Percentiles rank a stretch among this genome's conserved stretches.
Evolutionary conservation across 1,139 yeast genomes (phyloP).

Genomic region (Hansenula sp.): DNA sequence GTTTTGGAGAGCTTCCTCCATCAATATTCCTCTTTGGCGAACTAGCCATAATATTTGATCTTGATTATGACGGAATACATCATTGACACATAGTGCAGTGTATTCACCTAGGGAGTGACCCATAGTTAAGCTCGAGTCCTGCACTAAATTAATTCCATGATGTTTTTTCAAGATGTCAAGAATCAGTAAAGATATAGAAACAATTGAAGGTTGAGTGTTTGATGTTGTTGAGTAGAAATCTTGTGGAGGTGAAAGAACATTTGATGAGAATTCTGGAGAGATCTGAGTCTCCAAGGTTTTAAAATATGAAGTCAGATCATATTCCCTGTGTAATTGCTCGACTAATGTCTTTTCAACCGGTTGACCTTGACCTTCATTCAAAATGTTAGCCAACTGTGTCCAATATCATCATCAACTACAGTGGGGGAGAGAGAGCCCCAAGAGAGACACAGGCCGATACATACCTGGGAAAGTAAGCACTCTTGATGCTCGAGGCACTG

Average conservation of each 20-base stretch:
- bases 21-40: conserved; percentile 36
- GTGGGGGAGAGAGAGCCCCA: background rate
- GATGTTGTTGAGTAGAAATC: conserved; percentile 26
- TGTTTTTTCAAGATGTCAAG: conserved; percentile 25
- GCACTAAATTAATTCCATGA: conserved; percentile 25
- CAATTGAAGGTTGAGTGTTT: conserved; percentile 49
- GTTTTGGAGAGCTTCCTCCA: conserved; percentile 31
- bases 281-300: background rate
- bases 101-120: conserved; percentile 65
- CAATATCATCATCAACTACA: too few relatives aligned
- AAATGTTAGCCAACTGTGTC: background rate
- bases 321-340: background rate
- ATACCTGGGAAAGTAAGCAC: conserved; percentile 1
- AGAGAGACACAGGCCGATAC: too few relatives aligned
- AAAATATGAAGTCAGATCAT: background rate
- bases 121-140: conserved; percentile 26
- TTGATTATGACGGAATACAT: conserved; percentile 30
- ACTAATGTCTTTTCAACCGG: background rate
- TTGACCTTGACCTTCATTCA: conserved; percentile 1
- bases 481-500: background rate
- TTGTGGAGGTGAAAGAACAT: background rate
- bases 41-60: conserved; percentile 33
- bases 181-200: conserved; percentile 35
- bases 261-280: background rate
- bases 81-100: conserved; percentile 40